Conservation (phyloP, 1,284 basidiomycete genomes). For the Ganoderma multipileum region DNA sequence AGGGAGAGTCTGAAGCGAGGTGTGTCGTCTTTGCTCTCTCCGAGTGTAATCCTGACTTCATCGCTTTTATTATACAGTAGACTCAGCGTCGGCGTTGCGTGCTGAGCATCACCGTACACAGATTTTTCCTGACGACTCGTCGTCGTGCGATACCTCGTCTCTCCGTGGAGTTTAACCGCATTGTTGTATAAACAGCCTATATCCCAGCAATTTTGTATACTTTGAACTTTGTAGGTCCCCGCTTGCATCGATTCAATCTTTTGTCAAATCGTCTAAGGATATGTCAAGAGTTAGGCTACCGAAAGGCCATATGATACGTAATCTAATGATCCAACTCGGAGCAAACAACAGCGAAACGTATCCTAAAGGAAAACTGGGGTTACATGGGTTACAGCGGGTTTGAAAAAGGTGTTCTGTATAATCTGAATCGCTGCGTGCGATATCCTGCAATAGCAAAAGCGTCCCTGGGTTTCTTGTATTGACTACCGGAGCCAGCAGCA, state of each 20-base stretch:
- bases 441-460: background rate
- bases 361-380: too few species aligned
- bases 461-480: background rate
- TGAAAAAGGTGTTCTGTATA: background rate
- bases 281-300: too few species aligned
- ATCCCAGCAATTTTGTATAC: background rate
- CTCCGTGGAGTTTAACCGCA: background rate
- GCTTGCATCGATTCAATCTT: background rate
- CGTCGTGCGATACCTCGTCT: background rate
- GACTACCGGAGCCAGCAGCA: background rate
- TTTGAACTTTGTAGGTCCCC: background rate
- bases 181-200: background rate
- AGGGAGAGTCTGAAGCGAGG: conserved; percentile 27
- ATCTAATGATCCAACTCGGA: background rate
- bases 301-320: background rate
- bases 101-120: background rate
- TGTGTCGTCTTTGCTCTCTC: conserved; percentile 11
- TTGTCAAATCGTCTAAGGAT: background rate
- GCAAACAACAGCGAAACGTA: too few species aligned
- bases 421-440: background rate
- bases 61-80: background rate
- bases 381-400: background rate
- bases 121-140: background rate
- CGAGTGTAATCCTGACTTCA: background rate
- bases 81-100: conserved; percentile 16